These are phyloP conservation scores for Flaveria bidentis DNA, from an alignment of 129 eudicot species.

Conservation along the genomic window DNA sequence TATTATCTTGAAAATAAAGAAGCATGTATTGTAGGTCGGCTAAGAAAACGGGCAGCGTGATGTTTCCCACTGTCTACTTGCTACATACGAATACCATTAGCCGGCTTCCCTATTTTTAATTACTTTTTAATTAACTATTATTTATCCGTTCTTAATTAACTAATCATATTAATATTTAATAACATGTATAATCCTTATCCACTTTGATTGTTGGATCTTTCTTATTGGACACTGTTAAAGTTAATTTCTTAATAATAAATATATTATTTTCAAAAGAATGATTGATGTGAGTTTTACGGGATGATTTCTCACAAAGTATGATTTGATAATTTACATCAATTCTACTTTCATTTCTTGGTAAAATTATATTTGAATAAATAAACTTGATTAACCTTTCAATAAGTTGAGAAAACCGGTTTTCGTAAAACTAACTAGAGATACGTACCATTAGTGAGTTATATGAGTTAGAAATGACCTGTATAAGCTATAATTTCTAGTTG, in stretches of 20 bases:
- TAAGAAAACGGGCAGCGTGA: slow-evolving; percentile 11
- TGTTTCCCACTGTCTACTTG: slow-evolving; percentile 11
- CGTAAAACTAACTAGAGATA: too few species aligned
- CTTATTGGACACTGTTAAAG: slow-evolving; percentile 15
- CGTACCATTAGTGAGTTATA: too few species aligned
- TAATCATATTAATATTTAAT: not conserved
- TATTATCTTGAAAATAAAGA: not conserved
- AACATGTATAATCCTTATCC: slow-evolving; percentile 22
- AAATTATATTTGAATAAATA: too few species aligned
- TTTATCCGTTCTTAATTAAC: not conserved
- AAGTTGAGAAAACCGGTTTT: too few species aligned
- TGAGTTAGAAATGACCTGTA: too few species aligned
- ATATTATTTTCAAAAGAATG: not conserved
- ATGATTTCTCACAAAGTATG: not conserved
- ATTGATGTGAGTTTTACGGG: not conserved
- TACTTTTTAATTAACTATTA: slow-evolving; percentile 2
- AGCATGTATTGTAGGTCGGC: slow-evolving; percentile 11
- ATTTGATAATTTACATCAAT: slow-evolving; percentile 13
- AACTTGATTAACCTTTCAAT: too few species aligned
- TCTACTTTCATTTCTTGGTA: not conserved
- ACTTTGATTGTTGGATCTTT: slow-evolving; percentile 28
- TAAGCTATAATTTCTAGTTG: too few species aligned
- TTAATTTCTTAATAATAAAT: not conserved
- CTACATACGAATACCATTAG: slow-evolving; percentile 23
- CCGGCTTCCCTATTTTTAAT: slow-evolving; percentile 25